phyloP scores from a whole-genome alignment of 192 early-diverging fungal species.

The Podila minutissima region DNA sequence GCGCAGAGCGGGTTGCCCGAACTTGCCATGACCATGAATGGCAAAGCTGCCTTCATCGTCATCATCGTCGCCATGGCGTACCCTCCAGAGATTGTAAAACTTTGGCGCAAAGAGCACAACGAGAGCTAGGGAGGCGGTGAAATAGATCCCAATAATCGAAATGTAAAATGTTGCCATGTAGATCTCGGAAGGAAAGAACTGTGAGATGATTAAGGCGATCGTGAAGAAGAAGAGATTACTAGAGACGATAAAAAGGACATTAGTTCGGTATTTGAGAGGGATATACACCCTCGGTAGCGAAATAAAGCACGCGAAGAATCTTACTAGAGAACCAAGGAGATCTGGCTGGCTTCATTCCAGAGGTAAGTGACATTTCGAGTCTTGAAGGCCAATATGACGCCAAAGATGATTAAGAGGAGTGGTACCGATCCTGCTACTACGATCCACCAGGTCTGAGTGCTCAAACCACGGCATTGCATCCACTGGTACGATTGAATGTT shows the following conservation, averaged over 20 bases:
- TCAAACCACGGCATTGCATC: not conserved
- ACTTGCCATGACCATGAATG: not conserved
- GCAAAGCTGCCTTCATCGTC: not conserved
- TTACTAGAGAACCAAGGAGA: conserved; percentile 31
- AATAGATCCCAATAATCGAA: not conserved
- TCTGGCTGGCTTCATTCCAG: conserved; percentile 37
- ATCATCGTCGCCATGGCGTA: not conserved
- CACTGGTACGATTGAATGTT: conserved; percentile 7
- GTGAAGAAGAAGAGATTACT: conserved; percentile 14
- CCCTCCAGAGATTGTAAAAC: conserved; percentile 3
- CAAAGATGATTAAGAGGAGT: conserved; percentile 15
- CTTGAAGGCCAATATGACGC: conserved; percentile 27
- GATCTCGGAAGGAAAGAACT: not conserved
- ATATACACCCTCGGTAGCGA: not conserved
- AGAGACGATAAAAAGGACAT: not conserved
- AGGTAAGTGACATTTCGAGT: conserved; percentile 22
- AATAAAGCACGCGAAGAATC: not conserved
- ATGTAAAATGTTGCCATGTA: conserved; percentile 22
- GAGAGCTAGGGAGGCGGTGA: conserved; percentile 7
- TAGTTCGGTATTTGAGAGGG: not conserved
- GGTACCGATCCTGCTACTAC: not conserved
- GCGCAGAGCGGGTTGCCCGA: not conserved
- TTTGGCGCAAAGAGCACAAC: conserved; percentile 19
- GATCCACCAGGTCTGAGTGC: not conserved
- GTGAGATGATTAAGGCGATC: conserved; percentile 2